These are phyloP conservation scores for Xylaria bambusicola DNA, from an alignment of 495 filamentous ascomycete genomes.

Conservation along the genomic window DNA sequence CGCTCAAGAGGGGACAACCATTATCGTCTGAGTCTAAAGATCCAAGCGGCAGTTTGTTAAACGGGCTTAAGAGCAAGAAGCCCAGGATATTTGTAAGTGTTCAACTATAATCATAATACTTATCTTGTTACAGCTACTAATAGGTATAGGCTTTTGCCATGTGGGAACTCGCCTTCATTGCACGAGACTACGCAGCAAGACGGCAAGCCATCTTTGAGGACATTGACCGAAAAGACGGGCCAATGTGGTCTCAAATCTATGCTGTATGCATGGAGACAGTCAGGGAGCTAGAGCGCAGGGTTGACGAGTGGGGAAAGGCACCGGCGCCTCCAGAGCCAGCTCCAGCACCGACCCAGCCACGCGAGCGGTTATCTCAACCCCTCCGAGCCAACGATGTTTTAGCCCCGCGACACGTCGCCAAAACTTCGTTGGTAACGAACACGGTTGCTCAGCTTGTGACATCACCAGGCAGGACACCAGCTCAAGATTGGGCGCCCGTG, in stretches of 20 bases:
- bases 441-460: slow-evolving; percentile 58
- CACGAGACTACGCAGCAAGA: slow-evolving; percentile 67
- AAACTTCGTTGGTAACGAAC: slow-evolving; percentile 9
- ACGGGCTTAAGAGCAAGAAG: slow-evolving; percentile 77
- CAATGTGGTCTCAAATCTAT: slow-evolving; percentile 80
- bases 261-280: slow-evolving; percentile 66
- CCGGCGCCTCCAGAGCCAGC: slow-evolving; percentile 31
- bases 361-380: slow-evolving; percentile 26
- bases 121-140: slow-evolving; percentile 23
- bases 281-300: slow-evolving; percentile 62
- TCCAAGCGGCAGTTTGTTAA: slow-evolving; percentile 86
- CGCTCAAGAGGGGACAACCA: slow-evolving; percentile 79
- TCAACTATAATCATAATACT: neutral
- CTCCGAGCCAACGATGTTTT: slow-evolving; percentile 44
- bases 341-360: slow-evolving; percentile 30
- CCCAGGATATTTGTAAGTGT: slow-evolving; percentile 47
- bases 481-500: slow-evolving; percentile 39
- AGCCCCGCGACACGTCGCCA: slow-evolving; percentile 17
- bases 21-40: slow-evolving; percentile 82
- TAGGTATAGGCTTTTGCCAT: slow-evolving; percentile 72
- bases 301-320: slow-evolving; percentile 60
- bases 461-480: slow-evolving; percentile 59
- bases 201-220: slow-evolving; percentile 85
- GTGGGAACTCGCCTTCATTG: slow-evolving; percentile 85
- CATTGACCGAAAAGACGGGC: slow-evolving; percentile 76